Conservation (phyloP, 2,329 filamentous ascomycete genomes). For the Stemphylium beticola region DNA sequence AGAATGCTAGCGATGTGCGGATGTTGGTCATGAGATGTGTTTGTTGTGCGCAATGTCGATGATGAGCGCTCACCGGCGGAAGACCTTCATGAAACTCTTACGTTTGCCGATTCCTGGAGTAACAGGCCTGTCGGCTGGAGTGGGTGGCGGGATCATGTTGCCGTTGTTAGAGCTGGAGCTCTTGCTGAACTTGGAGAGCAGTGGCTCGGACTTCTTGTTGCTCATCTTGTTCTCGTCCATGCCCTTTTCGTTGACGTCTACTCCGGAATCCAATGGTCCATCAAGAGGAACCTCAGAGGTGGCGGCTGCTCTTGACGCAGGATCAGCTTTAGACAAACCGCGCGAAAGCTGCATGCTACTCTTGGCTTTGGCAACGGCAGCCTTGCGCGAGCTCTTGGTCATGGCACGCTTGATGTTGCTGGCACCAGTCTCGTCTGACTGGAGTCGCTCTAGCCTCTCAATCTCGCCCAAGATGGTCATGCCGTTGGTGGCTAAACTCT, state of each 20-base stretch:
- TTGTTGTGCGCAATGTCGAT: no score
- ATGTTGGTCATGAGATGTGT: no score
- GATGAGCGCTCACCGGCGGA: slow-evolving; percentile 38
- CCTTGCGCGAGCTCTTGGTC: slow-evolving; percentile 46
- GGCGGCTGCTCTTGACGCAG: slow-evolving; percentile 31
- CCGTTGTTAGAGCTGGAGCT: slow-evolving; percentile 19
- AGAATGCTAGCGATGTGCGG: no score
- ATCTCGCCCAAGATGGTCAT: slow-evolving; percentile 73
- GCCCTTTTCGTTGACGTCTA: slow-evolving; percentile 40
- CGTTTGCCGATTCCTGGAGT: slow-evolving; percentile 52
- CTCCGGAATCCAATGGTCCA: slow-evolving; percentile 44
- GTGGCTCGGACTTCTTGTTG: slow-evolving; percentile 31
- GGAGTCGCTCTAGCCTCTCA: slow-evolving; percentile 60
- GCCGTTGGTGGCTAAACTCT: slow-evolving; percentile 73
- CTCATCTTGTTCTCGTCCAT: slow-evolving; percentile 27
- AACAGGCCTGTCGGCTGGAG: slow-evolving; percentile 36
- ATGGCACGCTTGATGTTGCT: slow-evolving; percentile 52
- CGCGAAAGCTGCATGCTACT: slow-evolving; percentile 47
- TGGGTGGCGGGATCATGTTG: slow-evolving; percentile 33
- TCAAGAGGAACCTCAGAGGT: slow-evolving; percentile 44
- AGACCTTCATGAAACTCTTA: slow-evolving; percentile 56
- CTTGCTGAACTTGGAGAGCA: slow-evolving; percentile 30
- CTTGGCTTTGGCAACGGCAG: slow-evolving; percentile 44
- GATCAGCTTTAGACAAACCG: slow-evolving; percentile 39
- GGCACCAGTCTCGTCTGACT: slow-evolving; percentile 48